These are phyloP conservation scores for Podospora didyma DNA, from an alignment of 495 filamentous ascomycete species.

Conservation along the genomic window DNA sequence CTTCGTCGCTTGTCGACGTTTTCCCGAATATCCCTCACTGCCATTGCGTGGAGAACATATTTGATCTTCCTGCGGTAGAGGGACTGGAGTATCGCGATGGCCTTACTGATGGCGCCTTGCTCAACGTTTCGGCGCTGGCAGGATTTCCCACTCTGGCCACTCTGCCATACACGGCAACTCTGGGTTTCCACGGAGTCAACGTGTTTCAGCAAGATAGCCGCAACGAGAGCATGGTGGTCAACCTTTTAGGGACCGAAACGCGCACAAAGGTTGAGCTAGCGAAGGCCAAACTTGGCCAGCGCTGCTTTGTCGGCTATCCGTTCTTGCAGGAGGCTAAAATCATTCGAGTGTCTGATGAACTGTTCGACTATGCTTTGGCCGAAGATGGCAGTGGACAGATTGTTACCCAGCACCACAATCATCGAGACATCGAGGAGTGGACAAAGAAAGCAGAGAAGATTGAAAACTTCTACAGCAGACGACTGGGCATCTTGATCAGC, in stretches of 20 bases:
- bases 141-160: conserved; percentile 89
- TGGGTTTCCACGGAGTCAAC: conserved; percentile 87
- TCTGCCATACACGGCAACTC: conserved; percentile 69
- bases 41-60: conserved; percentile 90
- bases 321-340: conserved; percentile 94
- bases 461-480: conserved; percentile 82
- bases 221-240: conserved; percentile 95
- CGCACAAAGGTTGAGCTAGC: conserved; percentile 67
- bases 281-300: conserved; percentile 74
- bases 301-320: conserved; percentile 90
- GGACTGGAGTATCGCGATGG: conserved; percentile 83
- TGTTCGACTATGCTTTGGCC: conserved; percentile 78
- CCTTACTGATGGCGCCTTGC: conserved; percentile 78
- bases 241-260: conserved; percentile 67
- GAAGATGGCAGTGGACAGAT: conserved; percentile 57
- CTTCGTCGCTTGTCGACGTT: conserved; percentile 79
- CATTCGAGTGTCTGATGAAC: conserved; percentile 81
- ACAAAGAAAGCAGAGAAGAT: conserved; percentile 78
- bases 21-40: conserved; percentile 88
- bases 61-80: conserved; percentile 88
- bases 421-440: conserved; percentile 78
- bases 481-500: conserved; percentile 83
- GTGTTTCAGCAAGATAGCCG: conserved; percentile 97
- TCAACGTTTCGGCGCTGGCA: conserved; percentile 76
- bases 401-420: conserved; percentile 63